Conservation (phyloP, 2,329 filamentous ascomycete genomes). For the Fusarium sp. region DNA sequence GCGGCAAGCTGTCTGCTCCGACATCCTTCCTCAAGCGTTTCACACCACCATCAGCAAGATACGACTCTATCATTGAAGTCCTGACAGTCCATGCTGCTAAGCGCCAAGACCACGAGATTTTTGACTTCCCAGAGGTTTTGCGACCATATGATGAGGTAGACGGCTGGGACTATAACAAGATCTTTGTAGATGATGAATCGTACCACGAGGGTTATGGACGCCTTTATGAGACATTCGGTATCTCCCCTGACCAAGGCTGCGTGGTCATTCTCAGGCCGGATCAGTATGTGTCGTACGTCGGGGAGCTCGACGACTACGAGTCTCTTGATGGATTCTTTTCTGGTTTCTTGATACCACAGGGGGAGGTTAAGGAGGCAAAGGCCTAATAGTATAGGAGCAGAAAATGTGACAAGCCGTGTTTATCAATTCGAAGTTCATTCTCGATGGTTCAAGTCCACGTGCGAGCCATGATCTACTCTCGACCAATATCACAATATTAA, state of each 20-base stretch:
- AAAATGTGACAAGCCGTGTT: not conserved
- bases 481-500: not conserved
- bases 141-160: slow-evolving; percentile 49
- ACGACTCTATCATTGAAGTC: slow-evolving; percentile 63
- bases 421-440: not conserved
- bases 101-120: slow-evolving; percentile 60
- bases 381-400: not conserved
- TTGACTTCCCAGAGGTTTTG: slow-evolving; percentile 64
- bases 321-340: slow-evolving; percentile 1
- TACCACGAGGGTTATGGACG: slow-evolving; percentile 66
- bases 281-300: slow-evolving; percentile 66
- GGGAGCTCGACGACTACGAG: slow-evolving; percentile 21
- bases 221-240: slow-evolving; percentile 68
- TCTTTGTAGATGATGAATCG: slow-evolving; percentile 66
- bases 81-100: slow-evolving; percentile 69
- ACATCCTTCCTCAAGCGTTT: slow-evolving; percentile 27
- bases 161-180: slow-evolving; percentile 69
- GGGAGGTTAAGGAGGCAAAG: not conserved
- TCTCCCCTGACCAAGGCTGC: slow-evolving; percentile 65
- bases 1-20: slow-evolving; percentile 52
- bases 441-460: not conserved
- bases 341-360: not conserved
- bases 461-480: not conserved
- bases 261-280: slow-evolving; percentile 74
- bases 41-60: slow-evolving; percentile 6